Percentiles rank a stretch among this genome's conserved stretches.
These are phyloP conservation scores for Pseudonitzschia multistriata DNA, from an alignment of 108 stramenopile genomes.

Conservation along the genomic window DNA sequence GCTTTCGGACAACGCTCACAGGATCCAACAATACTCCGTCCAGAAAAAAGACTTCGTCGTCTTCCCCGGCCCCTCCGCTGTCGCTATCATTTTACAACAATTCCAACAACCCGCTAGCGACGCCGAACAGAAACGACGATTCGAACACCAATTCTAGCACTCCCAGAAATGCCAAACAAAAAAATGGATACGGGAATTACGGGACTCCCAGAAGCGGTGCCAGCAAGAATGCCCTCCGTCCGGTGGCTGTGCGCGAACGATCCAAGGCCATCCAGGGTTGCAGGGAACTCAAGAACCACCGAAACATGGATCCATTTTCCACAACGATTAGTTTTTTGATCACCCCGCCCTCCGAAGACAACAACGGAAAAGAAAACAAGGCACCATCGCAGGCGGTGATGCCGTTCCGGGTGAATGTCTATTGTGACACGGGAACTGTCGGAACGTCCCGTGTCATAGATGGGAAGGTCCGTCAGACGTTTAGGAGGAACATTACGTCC, in stretches of 20 bases:
- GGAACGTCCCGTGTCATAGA: constrained; percentile 51
- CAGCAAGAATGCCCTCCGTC: constrained; percentile 15
- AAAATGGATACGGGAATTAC: not conserved
- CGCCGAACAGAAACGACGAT: not conserved
- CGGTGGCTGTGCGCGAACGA: constrained; percentile 36
- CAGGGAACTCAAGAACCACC: constrained; percentile 16
- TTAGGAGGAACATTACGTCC: constrained; percentile 46
- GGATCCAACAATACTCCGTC: not conserved
- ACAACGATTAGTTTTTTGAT: constrained; percentile 39
- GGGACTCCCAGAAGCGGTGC: not conserved
- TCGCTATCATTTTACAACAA: constrained; percentile 12
- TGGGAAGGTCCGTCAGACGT: constrained; percentile 44
- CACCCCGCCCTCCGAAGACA: not conserved
- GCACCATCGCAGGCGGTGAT: not conserved
- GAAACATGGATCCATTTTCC: constrained; percentile 3
- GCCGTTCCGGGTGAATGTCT: constrained; percentile 66
- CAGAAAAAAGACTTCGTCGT: not conserved
- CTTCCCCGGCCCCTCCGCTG: not conserved
- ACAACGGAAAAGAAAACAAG: not conserved
- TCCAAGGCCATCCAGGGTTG: constrained; percentile 35
- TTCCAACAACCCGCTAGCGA: not conserved
- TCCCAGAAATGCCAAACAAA: not conserved
- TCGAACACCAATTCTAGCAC: not conserved
- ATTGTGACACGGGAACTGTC: constrained; percentile 62
- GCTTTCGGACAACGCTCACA: not conserved